These are phyloP conservation scores for Kodamaea derodonti DNA, from an alignment of 1,139 yeast species.

Conservation along the genomic window DNA sequence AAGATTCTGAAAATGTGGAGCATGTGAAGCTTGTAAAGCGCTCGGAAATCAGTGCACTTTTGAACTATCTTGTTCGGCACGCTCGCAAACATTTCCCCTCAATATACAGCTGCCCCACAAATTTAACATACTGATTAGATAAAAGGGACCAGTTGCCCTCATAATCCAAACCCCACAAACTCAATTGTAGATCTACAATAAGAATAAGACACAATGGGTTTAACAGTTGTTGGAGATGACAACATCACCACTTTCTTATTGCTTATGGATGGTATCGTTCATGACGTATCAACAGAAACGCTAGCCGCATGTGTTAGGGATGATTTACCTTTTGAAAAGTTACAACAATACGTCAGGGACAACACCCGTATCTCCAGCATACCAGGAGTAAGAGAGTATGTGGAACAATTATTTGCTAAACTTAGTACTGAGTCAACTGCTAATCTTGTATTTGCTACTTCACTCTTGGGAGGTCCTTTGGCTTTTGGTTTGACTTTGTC, in stretches of 20 bases:
- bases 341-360: constrained; percentile 31
- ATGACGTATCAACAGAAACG: constrained; percentile 28
- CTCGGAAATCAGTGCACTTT: no score
- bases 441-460: constrained; percentile 24
- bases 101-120: no score
- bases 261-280: constrained; percentile 36
- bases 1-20: no score
- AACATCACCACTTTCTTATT: constrained; percentile 25
- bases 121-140: no score
- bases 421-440: constrained; percentile 14
- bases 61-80: no score
- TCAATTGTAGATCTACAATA: no score
- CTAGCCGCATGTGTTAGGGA: constrained; percentile 24
- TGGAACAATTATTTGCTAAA: constrained; percentile 9
- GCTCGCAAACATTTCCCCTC: no score
- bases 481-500: constrained; percentile 37
- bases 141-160: no score
- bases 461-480: constrained; percentile 28
- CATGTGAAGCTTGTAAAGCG: no score
- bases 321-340: constrained; percentile 24
- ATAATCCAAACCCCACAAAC: no score
- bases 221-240: constrained; percentile 16
- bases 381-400: constrained; percentile 22
- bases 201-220: constrained; percentile 8
- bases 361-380: constrained; percentile 29